A percentile compares a stretch with the other conserved stretches of the same genome.
phyloP scores from a whole-genome alignment of 495 filamentous ascomycete species.

The Xylaria acuta region DNA sequence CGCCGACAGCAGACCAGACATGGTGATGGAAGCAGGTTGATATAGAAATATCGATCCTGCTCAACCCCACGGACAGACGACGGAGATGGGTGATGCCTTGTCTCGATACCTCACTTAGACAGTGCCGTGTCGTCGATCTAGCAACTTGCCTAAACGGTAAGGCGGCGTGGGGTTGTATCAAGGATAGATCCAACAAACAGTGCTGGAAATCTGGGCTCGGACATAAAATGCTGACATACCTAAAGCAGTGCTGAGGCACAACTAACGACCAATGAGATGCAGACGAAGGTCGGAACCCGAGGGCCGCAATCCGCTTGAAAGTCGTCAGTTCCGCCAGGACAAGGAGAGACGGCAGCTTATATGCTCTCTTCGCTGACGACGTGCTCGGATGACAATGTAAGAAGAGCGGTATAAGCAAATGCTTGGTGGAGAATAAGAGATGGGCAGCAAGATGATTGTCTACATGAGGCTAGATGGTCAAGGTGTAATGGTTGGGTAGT shows the following conservation, averaged over 20 bases:
- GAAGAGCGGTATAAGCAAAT: not conserved
- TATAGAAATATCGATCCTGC: not conserved
- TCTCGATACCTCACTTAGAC: not conserved
- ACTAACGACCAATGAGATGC: constrained; percentile 31
- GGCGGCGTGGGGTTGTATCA: not conserved
- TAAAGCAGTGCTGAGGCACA: constrained; percentile 33
- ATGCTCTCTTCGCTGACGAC: not conserved
- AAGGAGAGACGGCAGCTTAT: constrained; percentile 9
- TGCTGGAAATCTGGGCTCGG: not conserved
- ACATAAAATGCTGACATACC: constrained; percentile 34
- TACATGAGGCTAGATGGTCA: not conserved
- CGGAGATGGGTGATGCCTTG: not conserved
- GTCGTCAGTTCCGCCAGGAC: constrained; percentile 18
- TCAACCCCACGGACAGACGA: no score
- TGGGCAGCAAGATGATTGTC: not conserved
- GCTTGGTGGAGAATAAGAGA: not conserved
- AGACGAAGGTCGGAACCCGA: constrained; percentile 34
- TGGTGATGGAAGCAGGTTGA: constrained; percentile 6
- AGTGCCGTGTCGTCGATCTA: not conserved
- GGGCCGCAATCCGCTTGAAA: constrained; percentile 31
- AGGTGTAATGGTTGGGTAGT: not conserved
- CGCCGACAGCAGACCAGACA: constrained; percentile 11
- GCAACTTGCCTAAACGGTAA: not conserved
- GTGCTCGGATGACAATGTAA: not conserved
- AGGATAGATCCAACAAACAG: not conserved